Evolutionary conservation across 2,329 filamentous ascomycete species (phyloP), one percentile per base, ranked within the genome.

Genomic region (Nannizziopsis arthrosporioides): DNA sequence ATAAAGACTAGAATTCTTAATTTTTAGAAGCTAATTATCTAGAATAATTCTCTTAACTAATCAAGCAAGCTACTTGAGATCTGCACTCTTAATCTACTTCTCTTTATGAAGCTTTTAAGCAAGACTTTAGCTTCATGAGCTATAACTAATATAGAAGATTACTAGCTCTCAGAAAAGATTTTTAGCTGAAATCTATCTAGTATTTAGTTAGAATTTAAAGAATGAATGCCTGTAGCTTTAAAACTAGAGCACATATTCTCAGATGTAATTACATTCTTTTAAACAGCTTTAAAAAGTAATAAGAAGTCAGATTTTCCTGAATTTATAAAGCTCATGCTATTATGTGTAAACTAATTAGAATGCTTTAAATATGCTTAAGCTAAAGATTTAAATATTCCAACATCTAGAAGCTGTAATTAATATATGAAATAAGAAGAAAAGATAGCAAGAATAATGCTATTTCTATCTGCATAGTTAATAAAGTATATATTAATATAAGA

Each of bases 401-500:
- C n/a, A 50, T 50, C 39, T 43, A 46, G 43, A 1, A 22, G 35
- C 15, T 50, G 37, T 37, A 50, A 39, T 27, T 14, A 22, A 43
- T 50, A 32, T 42, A 37, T 46, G 32, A 38, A 50, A 40, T 50
- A 38, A 18, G 38, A 38, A 39, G 43, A 19, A 43, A 50, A 19
- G 17, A 50, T 15, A 5, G 42, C 22, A 40, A 50, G 43, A n/a
- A 50, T 27, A 41, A 50, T 50, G 3, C 19, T 30, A 50, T 50
- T 36, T 22, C 17, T 2, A 22, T 47, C 12, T 22, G 30, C 14
- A 22, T 32, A 50, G 32, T 50, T 19, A 19, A 50, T 50, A 15
- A 47, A 50, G 42, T 36, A 32, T 11, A 47, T 42, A 18, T 51
- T 51, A 14, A 51, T 37, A 47, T 51, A 19, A 19, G 27, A 51